phyloP scores from a whole-genome alignment of 1,139 yeast species.

The Nakaseomyces delphensis region DNA sequence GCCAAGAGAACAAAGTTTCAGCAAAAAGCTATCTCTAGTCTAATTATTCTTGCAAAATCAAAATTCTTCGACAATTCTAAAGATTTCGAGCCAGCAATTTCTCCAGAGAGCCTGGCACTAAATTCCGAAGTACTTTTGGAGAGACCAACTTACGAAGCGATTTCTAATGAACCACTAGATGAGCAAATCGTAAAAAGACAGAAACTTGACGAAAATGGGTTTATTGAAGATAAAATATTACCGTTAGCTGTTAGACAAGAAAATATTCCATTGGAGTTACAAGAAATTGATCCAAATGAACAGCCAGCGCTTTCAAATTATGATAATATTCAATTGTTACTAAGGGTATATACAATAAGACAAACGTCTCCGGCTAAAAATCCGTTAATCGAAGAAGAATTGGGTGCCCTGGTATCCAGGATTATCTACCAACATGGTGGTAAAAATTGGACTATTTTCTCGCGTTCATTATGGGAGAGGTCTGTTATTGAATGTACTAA shows the following conservation, averaged over 20 bases:
- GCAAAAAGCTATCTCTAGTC: constrained; percentile 56
- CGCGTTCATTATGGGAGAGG: constrained; percentile 85
- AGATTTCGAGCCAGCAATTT: constrained; percentile 19
- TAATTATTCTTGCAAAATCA: constrained; percentile 67
- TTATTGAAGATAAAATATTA: constrained; percentile 36
- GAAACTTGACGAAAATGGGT: constrained; percentile 30
- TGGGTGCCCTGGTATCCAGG: constrained; percentile 64
- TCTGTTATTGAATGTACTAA: constrained; percentile 72
- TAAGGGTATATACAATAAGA: constrained; percentile 55
- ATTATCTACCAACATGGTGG: constrained; percentile 43
- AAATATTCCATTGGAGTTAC: constrained; percentile 52
- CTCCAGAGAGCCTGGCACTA: constrained; percentile 51
- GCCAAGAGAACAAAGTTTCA: constrained; percentile 87
- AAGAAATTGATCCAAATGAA: constrained; percentile 62
- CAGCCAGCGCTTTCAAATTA: constrained; percentile 67
- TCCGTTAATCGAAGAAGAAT: constrained; percentile 70
- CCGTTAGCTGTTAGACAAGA: constrained; percentile 56
- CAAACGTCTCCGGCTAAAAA: constrained; percentile 68
- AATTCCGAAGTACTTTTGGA: constrained; percentile 78
- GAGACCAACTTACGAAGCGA: constrained; percentile 55
- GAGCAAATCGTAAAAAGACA: constrained; percentile 34
- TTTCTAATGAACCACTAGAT: constrained; percentile 42
- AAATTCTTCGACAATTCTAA: constrained; percentile 20
- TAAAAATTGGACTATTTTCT: constrained; percentile 60
- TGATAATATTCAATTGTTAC: constrained; percentile 64